Evolutionary conservation across 1,284 basidiomycete genomes (phyloP), one percentile per base, ranked within the genome.

Genomic region (Cerrena zonata): DNA sequence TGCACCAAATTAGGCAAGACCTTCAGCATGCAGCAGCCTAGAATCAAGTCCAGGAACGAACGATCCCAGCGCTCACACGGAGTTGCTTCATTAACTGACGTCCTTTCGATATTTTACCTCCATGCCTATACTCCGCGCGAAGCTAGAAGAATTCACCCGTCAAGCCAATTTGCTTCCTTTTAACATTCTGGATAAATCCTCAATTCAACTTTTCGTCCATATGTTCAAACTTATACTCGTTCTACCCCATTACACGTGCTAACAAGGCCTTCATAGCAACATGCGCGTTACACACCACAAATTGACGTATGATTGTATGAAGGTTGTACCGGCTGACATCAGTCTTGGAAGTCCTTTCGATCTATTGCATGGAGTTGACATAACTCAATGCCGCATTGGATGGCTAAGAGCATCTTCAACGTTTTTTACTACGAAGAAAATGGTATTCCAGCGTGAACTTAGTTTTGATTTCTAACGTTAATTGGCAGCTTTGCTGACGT

Each of bases 311-410:
- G 7, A 34, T 34, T 7, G 30, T 34, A 7, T 34, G 30, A 34
- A 34, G 5, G 41, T 42, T 42, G 13, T 42, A 19, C 41, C 41
- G 41, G 5, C 22, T 42, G 41, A 42, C 41, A 22, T 42, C 18
- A 5, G 41, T 22, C 41, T 42, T 42, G 41, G 41, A 42, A 42
- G 41, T 34, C 30, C 30, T 7, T 34, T n/a, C n/a, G n/a, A n/a
- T n/a, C n/a, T n/a, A n/a, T n/a, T n/a, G n/a, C n/a, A n/a, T n/a
- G n/a, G n/a, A n/a, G n/a, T n/a, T n/a, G n/a, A n/a, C n/a, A n/a
- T n/a, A n/a, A n/a, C n/a, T n/a, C n/a, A n/a, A n/a, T n/a, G n/a
- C n/a, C n/a, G n/a, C n/a, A n/a, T n/a, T n/a, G n/a, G n/a, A n/a
- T n/a, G n/a, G n/a, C n/a, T n/a, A n/a, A n/a, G n/a, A n/a, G n/a